These are phyloP conservation scores for Lonicera japonica DNA, from an alignment of 129 eudicot genomes.

Conservation along the genomic window DNA sequence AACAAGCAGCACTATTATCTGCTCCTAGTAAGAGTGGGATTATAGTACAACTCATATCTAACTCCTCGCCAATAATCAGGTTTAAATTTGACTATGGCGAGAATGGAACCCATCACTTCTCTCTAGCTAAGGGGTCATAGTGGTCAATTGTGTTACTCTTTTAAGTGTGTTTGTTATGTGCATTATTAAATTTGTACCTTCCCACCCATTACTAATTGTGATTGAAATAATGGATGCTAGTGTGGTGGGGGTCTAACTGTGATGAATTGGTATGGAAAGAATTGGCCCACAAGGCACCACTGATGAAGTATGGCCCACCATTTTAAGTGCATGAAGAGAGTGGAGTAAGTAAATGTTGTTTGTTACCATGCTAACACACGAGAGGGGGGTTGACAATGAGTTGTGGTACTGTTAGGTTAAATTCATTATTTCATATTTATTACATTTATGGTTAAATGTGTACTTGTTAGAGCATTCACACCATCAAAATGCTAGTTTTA, in stretches of 20 bases:
- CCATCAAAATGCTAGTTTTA: no score
- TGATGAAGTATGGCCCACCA: neutral
- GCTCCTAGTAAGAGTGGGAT: no score
- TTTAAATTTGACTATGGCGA: no score
- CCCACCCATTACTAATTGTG: slow-evolving; percentile 6
- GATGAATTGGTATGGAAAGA: neutral
- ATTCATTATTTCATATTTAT: no score
- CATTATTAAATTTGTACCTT: neutral
- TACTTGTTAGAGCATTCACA: no score
- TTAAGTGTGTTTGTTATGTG: neutral
- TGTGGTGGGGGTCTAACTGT: slow-evolving; percentile 7
- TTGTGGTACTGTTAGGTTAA: neutral
- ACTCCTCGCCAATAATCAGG: no score
- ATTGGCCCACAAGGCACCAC: neutral
- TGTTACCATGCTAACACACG: neutral
- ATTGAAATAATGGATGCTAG: slow-evolving; percentile 6
- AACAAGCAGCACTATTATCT: no score
- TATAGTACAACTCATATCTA: neutral
- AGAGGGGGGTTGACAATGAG: neutral
- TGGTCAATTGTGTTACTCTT: no score
- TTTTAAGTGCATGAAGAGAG: neutral
- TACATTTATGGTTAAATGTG: no score
- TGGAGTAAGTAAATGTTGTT: neutral
- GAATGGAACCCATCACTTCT: no score
- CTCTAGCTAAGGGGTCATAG: no score